Base-by-base conservation (phyloP, 176 grass and related monocot genomes). In the Coix lacrymajobi region DNA sequence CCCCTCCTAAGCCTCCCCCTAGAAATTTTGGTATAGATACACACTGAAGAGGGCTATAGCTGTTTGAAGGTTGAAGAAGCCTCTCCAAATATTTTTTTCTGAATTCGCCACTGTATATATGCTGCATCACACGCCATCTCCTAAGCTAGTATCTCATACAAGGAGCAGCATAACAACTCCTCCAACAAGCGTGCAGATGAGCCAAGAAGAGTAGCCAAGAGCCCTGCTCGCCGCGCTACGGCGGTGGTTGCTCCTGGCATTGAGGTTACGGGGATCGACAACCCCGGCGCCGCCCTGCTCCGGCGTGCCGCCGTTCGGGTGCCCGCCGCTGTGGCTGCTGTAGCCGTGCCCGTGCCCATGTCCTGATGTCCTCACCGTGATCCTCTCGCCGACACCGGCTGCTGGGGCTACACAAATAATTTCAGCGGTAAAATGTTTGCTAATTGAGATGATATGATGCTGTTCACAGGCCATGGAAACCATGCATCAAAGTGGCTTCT, bases 261-360 rank as follows among this genome's bases (percentile, higher is more conserved):
- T 46, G 11, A 43, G 44, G 48, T 80, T 86, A 1, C 76, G 68
- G 0, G 77, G 84, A 11, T 80, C 84, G 0, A 86, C 84, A 0
- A 3, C 20, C 25, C 68, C 76, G 1, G 41, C 16, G 11, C 54
- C 24, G 25, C 84, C 84, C 1, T 74, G 11, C 8, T 73, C 68
- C 17, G 69, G 19, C 40, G 16, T 49, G 33, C 19, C 62, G 56
- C 31, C 36, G 28, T 12, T 43, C 0, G 84, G 45, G 45, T 66
- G 62, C 6, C 48, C 69, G 3, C 69, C 34, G 5, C 77, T 22
- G 61, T 45, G 69, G 85, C 34, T 66, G 44, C 68, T 73, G 33
- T 51, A 73, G 3, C 77, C 60, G 19, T 65, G 76, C 4, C 69
- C 85, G 19, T 75, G 77, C 1, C 77, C 84, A n/a, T n/a, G n/a